A percentile compares a stretch with the other conserved stretches of the same genome.
These are phyloP conservation scores for Blastocystis sp. DNA, from an alignment of 352 stramenopile genomes.

Conservation along the genomic window DNA sequence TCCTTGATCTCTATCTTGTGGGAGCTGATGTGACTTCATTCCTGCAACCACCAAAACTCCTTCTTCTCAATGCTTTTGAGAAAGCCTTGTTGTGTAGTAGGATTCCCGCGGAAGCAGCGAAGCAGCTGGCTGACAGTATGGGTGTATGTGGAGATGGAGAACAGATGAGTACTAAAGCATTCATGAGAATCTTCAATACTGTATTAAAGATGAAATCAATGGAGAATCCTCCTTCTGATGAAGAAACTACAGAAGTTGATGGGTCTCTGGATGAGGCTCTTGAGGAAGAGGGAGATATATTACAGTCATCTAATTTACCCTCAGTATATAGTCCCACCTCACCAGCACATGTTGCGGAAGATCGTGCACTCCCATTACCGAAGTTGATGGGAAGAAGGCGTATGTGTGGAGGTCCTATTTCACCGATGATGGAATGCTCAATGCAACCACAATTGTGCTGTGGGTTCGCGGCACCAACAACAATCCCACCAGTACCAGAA, in stretches of 20 bases:
- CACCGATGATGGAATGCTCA: no score
- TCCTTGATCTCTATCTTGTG: slow-evolving; percentile 75
- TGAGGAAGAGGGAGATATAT: slow-evolving; percentile 49
- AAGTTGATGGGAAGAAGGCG: background rate
- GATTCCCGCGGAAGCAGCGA: slow-evolving; percentile 53
- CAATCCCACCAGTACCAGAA: no score
- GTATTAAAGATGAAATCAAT: slow-evolving; percentile 64
- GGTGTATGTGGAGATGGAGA: slow-evolving; percentile 70
- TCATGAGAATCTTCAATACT: slow-evolving; percentile 70
- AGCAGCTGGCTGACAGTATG: slow-evolving; percentile 67
- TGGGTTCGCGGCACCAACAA: no score
- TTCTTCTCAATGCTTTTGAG: slow-evolving; percentile 72
- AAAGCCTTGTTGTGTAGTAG: slow-evolving; percentile 71
- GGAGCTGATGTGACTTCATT: slow-evolving; percentile 71
- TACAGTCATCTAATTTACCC: no score
- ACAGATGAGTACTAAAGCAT: slow-evolving; percentile 71
- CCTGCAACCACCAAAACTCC: slow-evolving; percentile 69
- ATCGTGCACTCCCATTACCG: no score
- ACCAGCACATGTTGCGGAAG: no score
- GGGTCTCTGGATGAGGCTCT: slow-evolving; percentile 69
- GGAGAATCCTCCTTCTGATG: background rate
- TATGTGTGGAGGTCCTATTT: no score
- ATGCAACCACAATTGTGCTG: no score
- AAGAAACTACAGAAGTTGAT: background rate
- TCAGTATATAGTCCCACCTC: no score